A percentile compares a stretch with the other conserved stretches of the same genome.
Conservation (phyloP, 202 grass and related monocot species). For the Miscanthus sacchariflorus region DNA sequence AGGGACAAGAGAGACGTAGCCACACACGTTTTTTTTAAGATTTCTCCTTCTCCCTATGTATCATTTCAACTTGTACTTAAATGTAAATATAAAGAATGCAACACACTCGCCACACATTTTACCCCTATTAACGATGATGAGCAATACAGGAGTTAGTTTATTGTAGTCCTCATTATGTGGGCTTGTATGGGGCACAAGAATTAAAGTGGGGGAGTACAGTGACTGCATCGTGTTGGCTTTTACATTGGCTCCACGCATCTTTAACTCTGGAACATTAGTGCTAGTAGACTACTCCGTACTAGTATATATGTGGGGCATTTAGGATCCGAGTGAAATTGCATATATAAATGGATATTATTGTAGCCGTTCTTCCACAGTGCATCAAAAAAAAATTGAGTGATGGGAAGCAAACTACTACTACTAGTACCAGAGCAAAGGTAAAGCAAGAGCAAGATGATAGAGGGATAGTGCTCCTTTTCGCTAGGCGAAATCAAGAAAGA, state of each 20-base stretch:
- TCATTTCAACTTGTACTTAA: too few relatives aligned
- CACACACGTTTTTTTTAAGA: too few relatives aligned
- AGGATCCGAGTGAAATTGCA: neutral
- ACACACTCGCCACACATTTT: too few relatives aligned
- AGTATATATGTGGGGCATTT: neutral
- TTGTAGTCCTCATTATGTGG: too few relatives aligned
- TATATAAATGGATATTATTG: neutral
- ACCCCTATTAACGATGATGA: too few relatives aligned
- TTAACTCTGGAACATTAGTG: neutral
- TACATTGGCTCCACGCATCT: neutral
- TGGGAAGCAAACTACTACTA: neutral
- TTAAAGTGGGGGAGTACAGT: too few relatives aligned
- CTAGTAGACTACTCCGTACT: too few relatives aligned
- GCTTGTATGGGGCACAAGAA: too few relatives aligned
- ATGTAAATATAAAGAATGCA: too few relatives aligned
- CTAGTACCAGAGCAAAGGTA: neutral
- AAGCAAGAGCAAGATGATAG: neutral
- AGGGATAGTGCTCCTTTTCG: constrained; percentile 17
- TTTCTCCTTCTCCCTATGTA: too few relatives aligned
- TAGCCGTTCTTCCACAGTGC: neutral
- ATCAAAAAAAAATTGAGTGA: neutral
- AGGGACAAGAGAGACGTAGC: too few relatives aligned
- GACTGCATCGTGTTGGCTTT: neutral
- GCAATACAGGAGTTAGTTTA: too few relatives aligned
- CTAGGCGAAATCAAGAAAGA: constrained; percentile 48